Base-by-base conservation (phyloP, 495 filamentous ascomycete genomes). In the Aspergillus homomorphus region DNA sequence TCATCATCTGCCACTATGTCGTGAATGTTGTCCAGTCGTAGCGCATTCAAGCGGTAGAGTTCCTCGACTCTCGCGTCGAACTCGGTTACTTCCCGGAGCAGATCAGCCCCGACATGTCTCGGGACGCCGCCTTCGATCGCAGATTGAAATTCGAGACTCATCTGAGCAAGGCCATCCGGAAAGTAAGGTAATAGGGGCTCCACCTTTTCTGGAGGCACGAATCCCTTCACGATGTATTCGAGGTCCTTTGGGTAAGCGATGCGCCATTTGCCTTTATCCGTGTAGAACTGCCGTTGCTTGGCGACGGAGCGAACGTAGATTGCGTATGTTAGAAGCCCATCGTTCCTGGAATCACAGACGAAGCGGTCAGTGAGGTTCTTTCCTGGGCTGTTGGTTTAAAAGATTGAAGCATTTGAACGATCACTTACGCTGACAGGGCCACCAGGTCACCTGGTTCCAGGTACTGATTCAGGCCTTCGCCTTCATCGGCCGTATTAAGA, bases 401-500 rank as follows among this genome's bases (percentile, higher is more conserved):
- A n/a, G 10, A 0, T 51, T 58, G 33, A 44, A 33, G 28, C 33
- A 51, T 42, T 24, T 24, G 24, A 15, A 19, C 8, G 8, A 57
- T 3, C 14, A 64, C 76, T 53, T 76, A 86, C 82, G 60, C 60
- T 8, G 66, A 53, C 1, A 91, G 61, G 58, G 88, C 89, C 3
- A 92, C 82, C 56, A 95, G 68, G 67, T 95, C 91, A 14, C 91
- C 91, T 8, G 84, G 79, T 26, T 83, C 72, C 15, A 94, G 71
- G 50, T 77, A 78, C 1, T 73, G 58, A 18, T 59, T 38, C 15
- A 64, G 53, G 19, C 76, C 69, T 6, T 72, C 72, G 14, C 74
- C 73, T 30, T 75, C 73, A 20, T 74, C 76, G 16, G 73, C 72
- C 19, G 66, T 43, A 21, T 72, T 64, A 9, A 67, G 63, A 14